phyloP scores from a whole-genome alignment of 2,329 filamentous ascomycete genomes.

The Fusarium newnesense region DNA sequence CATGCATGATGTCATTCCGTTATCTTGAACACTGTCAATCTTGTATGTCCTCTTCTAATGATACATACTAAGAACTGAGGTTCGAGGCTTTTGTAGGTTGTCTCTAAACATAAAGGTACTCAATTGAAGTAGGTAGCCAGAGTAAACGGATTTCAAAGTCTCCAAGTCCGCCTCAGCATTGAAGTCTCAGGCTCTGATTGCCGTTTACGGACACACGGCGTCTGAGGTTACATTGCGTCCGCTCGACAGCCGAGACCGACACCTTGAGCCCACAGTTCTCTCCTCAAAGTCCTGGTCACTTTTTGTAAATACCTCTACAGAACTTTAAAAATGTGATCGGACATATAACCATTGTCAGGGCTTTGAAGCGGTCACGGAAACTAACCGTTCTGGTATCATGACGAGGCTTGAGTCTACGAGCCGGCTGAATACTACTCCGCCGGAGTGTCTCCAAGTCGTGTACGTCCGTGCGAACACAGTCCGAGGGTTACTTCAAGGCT shows the following conservation, averaged over 20 bases:
- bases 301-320: neutral
- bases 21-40: neutral
- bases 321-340: neutral
- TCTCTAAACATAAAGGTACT: neutral
- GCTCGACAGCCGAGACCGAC: neutral
- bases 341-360: neutral
- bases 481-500: too few relatives aligned
- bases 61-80: neutral
- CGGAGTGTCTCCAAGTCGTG: neutral
- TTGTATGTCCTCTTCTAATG: accelerated
- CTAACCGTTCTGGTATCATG: neutral
- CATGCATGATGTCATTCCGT: neutral
- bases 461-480: too few relatives aligned
- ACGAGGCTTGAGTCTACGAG: neutral
- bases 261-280: neutral
- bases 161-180: neutral
- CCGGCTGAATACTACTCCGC: neutral
- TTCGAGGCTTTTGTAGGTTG: accelerated
- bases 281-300: neutral
- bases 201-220: neutral
- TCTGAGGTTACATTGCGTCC: neutral
- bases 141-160: neutral
- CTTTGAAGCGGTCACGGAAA: neutral
- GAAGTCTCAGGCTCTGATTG: neutral
- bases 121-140: neutral